Conservation (phyloP, 2,329 filamentous ascomycete genomes). For the Ampelomyces quisqualis region DNA sequence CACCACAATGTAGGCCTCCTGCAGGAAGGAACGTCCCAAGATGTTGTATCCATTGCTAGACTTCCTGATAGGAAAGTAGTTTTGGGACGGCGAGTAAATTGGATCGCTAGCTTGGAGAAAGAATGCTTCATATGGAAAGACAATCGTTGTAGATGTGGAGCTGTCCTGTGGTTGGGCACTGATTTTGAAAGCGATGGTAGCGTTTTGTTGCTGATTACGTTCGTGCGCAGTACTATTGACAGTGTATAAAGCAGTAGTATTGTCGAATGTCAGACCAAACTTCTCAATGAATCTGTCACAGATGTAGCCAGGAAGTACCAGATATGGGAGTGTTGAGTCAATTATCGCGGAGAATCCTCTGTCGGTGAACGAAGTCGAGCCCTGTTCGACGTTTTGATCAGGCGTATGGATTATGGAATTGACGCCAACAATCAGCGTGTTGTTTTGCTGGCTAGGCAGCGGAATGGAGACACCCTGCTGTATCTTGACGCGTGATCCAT, state of each 20-base stretch:
- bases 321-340: constrained; percentile 44
- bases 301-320: constrained; percentile 34
- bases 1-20: constrained; percentile 43
- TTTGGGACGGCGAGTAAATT: constrained; percentile 11
- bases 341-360: constrained; percentile 34
- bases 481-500: constrained; percentile 33
- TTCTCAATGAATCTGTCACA: constrained; percentile 41
- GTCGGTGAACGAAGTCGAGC: constrained; percentile 12
- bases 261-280: constrained; percentile 42
- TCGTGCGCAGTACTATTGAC: constrained; percentile 31
- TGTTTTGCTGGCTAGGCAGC: constrained; percentile 24
- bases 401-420: constrained; percentile 27
- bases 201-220: constrained; percentile 27
- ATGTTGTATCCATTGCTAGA: constrained; percentile 26
- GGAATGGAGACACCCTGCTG: constrained; percentile 17
- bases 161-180: constrained; percentile 10
- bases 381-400: constrained; percentile 14
- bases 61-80: constrained; percentile 38
- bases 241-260: constrained; percentile 35
- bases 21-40: constrained; percentile 40
- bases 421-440: constrained; percentile 28
- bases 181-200: constrained; percentile 31
- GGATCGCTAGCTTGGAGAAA: constrained; percentile 16
- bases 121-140: constrained; percentile 35
- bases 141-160: constrained; percentile 19